Evolutionary conservation across 495 filamentous ascomycete genomes (phyloP), one percentile per base, ranked within the genome.

Genomic region (Neurospora tetraspora): DNA sequence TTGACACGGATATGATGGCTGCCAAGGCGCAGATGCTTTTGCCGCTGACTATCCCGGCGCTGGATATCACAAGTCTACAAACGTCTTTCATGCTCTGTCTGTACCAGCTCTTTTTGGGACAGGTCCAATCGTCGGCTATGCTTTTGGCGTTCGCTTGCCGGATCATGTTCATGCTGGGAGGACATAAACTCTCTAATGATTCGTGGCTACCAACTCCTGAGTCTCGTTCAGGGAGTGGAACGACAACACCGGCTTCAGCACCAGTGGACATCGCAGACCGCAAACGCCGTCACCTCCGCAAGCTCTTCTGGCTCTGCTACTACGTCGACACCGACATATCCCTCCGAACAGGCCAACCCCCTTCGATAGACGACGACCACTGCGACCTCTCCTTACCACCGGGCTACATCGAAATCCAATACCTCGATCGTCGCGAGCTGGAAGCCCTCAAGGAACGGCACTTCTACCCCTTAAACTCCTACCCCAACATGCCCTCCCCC

Each of bases 241-340:
- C 27, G 70, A 8, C 38, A 11, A 65, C 69, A 37, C 59, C 47
- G 65, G 23, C 75, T 45, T 20, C 72, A 59, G 39, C 68, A 69
- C 39, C n/a, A 39, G 23, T 68, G 10, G 23, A 61, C 31, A 14
- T 61, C 37, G 69, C 70, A 69, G 27, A 39, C 23, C 14, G 73
- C 59, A 38, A 65, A 65, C 53, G 53, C 27, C 73, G 72, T 5
- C 83, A 85, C 16, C 74, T 87, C 1, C 84, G 86, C 1, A 83
- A 83, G 65, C 71, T 88, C 0, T 88, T 88, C 74, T 88, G 86
- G 86, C 76, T 88, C 4, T 84, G 84, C 78, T 88, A 86, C 69
- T 82, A 78, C 2, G 71, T 86, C 39, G 86, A 88, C 69, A 87
- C 87, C 73, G 85, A 88, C 65, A 74, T 87, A 12, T 78, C 82